phyloP scores from a whole-genome alignment of 345 rosid species.

The Kernera saxatilis region DNA sequence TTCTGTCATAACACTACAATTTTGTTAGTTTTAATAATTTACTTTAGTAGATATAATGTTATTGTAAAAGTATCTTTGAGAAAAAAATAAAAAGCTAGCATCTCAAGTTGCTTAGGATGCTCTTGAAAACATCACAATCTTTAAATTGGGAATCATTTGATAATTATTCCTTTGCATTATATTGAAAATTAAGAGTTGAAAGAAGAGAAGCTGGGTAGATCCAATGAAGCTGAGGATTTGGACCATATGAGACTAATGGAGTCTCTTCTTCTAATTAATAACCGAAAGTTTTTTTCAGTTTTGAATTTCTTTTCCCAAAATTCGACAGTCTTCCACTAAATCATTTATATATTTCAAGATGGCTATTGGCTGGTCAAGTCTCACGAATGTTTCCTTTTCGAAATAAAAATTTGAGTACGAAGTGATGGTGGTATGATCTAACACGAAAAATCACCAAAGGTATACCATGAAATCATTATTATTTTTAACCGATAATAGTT shows the following conservation, averaged over 20 bases:
- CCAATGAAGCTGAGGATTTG: constrained; percentile 23
- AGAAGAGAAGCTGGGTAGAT: constrained; percentile 17
- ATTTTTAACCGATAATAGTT: background rate
- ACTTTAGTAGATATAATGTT: background rate
- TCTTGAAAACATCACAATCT: background rate
- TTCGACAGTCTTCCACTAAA: constrained; percentile 14
- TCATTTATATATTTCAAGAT: background rate
- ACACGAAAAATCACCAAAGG: background rate
- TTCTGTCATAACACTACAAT: too few species aligned
- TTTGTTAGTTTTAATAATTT: too few species aligned
- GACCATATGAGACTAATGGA: constrained; percentile 2
- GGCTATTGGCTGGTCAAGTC: constrained; percentile 24
- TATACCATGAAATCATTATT: background rate
- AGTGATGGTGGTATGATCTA: background rate
- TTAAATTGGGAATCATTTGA: constrained; percentile 14
- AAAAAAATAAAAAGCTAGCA: background rate
- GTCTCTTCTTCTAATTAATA: constrained; percentile 13
- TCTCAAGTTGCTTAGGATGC: constrained; percentile 22
- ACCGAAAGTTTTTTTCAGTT: constrained; percentile 9
- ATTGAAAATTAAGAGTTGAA: constrained; percentile 12
- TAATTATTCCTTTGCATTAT: constrained; percentile 17
- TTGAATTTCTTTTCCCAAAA: background rate
- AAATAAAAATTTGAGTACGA: background rate
- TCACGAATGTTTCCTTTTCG: background rate
- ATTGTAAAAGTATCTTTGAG: background rate